phyloP scores from a whole-genome alignment of 495 filamentous ascomycete species.

The Talaromyces ruber region DNA sequence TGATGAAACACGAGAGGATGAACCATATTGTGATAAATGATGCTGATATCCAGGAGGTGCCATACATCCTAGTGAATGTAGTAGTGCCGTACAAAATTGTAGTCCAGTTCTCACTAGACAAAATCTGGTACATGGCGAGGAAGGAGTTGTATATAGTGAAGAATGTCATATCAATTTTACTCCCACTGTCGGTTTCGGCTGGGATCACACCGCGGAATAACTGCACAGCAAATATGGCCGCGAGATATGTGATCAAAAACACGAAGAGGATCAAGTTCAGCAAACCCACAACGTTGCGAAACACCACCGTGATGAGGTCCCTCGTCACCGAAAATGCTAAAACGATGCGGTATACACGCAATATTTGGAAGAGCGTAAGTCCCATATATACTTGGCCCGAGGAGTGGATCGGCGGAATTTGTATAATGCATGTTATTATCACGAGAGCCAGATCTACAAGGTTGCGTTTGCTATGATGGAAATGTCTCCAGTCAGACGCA shows the following conservation, averaged over 20 bases:
- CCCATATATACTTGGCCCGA: conserved; percentile 76
- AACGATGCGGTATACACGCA: conserved; percentile 88
- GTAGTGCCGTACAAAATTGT: conserved; percentile 77
- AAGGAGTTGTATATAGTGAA: conserved; percentile 90
- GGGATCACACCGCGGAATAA: conserved; percentile 85
- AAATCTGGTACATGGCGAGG: conserved; percentile 93
- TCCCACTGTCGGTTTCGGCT: conserved; percentile 40
- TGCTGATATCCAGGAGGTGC: conserved; percentile 89
- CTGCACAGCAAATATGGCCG: conserved; percentile 88
- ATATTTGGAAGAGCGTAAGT: conserved; percentile 87
- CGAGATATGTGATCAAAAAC: conserved; percentile 88
- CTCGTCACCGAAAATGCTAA: conserved; percentile 79
- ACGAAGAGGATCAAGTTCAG: conserved; percentile 93
- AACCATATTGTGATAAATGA: conserved; percentile 94
- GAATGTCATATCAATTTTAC: conserved; percentile 63
- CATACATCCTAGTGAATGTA: conserved; percentile 44
- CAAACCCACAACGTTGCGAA: conserved; percentile 88
- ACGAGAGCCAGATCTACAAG: conserved; percentile 74
- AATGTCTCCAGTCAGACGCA: conserved; percentile 66
- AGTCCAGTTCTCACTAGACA: conserved; percentile 99
- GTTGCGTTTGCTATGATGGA: conserved; percentile 63
- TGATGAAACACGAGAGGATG: conserved; percentile 88
- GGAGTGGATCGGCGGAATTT: conserved; percentile 71
- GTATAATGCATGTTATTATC: conserved; percentile 73
- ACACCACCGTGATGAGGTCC: conserved; percentile 74